Conservation (phyloP, 2,329 filamentous ascomycete species). For the Zasmidium cellare region DNA sequence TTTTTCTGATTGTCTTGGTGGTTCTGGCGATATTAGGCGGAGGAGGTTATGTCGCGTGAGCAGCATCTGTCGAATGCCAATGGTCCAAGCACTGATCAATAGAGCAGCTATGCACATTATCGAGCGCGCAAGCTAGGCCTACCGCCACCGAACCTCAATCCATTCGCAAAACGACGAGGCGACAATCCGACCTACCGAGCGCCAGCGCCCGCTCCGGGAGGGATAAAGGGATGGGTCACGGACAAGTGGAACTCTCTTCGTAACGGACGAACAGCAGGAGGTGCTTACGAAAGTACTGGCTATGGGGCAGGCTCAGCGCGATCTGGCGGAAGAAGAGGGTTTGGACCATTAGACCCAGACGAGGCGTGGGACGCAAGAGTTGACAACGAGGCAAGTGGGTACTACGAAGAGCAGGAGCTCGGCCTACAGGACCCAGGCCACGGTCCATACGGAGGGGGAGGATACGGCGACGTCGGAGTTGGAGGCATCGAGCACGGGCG, state of each 20-base stretch:
- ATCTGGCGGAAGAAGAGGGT: constrained; percentile 47
- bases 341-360: constrained; percentile 74
- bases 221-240: constrained; percentile 72
- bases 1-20: constrained; percentile 72
- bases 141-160: constrained; percentile 66
- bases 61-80: background rate
- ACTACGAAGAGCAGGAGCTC: constrained; percentile 78
- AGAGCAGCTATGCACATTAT: constrained; percentile 61
- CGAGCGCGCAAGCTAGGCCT: constrained; percentile 74
- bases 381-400: constrained; percentile 67
- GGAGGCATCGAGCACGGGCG: constrained; percentile 39
- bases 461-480: constrained; percentile 36
- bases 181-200: constrained; percentile 40
- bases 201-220: constrained; percentile 58
- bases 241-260: constrained; percentile 64
- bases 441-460: constrained; percentile 41
- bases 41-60: constrained; percentile 63
- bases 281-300: constrained; percentile 39
- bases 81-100: background rate
- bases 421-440: constrained; percentile 52
- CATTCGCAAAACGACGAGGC: constrained; percentile 55
- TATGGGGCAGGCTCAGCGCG: constrained; percentile 28
- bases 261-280: constrained; percentile 65
- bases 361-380: constrained; percentile 84
- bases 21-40: constrained; percentile 59